Evolutionary conservation across 495 filamentous ascomycete genomes (phyloP).

Genomic region (Penicillium mononematosum): DNA sequence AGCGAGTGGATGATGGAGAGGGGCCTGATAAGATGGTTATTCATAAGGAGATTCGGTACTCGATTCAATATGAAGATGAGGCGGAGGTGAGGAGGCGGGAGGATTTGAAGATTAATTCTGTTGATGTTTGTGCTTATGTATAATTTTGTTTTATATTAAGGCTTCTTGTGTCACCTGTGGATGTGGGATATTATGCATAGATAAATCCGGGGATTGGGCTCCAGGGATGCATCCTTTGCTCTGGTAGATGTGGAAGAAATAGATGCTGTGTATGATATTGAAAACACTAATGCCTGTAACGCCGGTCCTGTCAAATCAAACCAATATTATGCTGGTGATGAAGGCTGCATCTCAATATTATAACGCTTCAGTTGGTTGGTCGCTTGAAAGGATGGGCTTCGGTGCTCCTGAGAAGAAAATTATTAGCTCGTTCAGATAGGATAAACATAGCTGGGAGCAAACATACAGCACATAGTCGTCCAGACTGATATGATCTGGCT

Average conservation of each 20-base stretch:
- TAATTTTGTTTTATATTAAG: conserved; percentile 6
- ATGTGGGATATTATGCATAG: not conserved
- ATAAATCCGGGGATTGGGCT: not conserved
- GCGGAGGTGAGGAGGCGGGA: conserved; percentile 7
- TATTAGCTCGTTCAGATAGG: not conserved
- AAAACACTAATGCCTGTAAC: conserved; percentile 1
- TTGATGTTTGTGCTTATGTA: conserved; percentile 23
- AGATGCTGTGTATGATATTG: not conserved
- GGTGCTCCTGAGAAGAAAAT: conserved; percentile 54
- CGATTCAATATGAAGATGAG: conserved; percentile 33
- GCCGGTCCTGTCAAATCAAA: not conserved
- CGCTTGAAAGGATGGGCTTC: conserved; percentile 73
- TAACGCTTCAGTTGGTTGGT: conserved; percentile 21
- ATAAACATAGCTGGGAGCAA: not conserved
- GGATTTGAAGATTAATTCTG: conserved; percentile 8
- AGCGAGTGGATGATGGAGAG: conserved; percentile 12
- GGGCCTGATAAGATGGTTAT: conserved; percentile 45
- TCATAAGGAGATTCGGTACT: conserved; percentile 46
- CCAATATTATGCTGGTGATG: not conserved
- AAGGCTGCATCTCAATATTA: not conserved
- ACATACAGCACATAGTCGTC: conserved; percentile 65
- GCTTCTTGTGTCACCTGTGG: not conserved
- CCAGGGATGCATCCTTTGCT: not conserved
- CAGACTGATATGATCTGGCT: conserved; percentile 64
- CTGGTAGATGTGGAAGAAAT: not conserved